These are phyloP conservation scores for Geranium rotundifolium DNA, from an alignment of 345 rosid genomes.

Conservation along the genomic window DNA sequence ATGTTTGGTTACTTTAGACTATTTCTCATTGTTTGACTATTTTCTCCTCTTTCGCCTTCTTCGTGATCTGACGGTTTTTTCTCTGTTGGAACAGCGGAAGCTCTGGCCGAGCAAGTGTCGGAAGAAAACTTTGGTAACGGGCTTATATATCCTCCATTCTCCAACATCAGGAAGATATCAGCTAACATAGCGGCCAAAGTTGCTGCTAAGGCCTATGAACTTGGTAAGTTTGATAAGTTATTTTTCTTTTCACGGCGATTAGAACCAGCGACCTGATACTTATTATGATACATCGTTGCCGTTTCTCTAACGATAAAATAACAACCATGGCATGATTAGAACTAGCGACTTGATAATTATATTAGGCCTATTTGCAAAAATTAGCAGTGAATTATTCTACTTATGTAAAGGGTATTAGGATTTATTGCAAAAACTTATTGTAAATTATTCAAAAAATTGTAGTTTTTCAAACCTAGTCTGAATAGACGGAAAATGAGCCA, in stretches of 20 bases:
- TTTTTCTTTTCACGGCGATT: neutral
- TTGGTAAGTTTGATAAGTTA: constrained; percentile 37
- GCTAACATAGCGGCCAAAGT: constrained; percentile 82
- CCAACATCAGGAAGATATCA: constrained; percentile 80
- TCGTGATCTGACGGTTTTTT: neutral
- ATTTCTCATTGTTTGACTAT: neutral
- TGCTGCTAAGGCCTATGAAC: constrained; percentile 87
- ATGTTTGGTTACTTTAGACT: neutral
- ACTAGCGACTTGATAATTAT: too few species aligned
- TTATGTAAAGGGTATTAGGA: too few species aligned
- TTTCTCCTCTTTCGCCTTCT: neutral
- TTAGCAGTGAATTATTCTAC: too few species aligned
- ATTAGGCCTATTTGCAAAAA: too few species aligned
- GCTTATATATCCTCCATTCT: constrained; percentile 82
- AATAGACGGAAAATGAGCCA: too few species aligned
- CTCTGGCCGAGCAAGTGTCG: constrained; percentile 72
- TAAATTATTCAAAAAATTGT: too few species aligned
- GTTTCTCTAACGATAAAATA: too few species aligned
- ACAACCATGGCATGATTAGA: too few species aligned
- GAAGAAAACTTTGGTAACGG: constrained; percentile 60
- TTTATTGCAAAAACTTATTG: too few species aligned
- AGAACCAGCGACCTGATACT: neutral
- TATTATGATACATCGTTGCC: too few species aligned
- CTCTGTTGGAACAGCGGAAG: constrained; percentile 58
- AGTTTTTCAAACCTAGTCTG: too few species aligned